Percentiles rank a stretch among this genome's conserved stretches.
phyloP scores from a whole-genome alignment of 176 grass and related monocot species.

The Microstegium vimineum region DNA sequence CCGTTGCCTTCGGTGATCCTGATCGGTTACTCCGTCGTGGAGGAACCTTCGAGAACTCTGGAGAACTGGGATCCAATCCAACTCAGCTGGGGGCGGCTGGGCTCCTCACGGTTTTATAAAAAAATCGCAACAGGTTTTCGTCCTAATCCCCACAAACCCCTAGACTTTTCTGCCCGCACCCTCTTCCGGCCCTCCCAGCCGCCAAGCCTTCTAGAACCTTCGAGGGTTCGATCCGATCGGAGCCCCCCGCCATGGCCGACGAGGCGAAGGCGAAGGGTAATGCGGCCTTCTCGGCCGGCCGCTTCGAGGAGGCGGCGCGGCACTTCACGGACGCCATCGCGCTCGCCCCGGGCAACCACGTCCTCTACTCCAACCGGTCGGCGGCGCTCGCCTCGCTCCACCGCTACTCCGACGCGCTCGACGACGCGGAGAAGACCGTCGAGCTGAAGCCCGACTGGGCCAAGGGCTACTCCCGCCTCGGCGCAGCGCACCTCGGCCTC shows the following conservation, averaged over 20 bases:
- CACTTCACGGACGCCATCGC: conserved; percentile 77
- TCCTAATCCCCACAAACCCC: conserved; percentile 14
- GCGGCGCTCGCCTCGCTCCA: conserved; percentile 86
- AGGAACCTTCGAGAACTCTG: conserved; percentile 55
- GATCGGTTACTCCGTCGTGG: background rate
- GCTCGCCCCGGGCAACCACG: conserved; percentile 62
- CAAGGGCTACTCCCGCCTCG: conserved; percentile 94
- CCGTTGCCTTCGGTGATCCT: background rate
- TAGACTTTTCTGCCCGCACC: background rate
- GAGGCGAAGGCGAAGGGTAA: conserved; percentile 78
- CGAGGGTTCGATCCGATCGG: conserved; percentile 33
- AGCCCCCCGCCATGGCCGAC: conserved; percentile 58
- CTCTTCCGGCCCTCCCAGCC: background rate
- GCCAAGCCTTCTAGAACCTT: conserved; percentile 4
- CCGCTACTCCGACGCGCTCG: conserved; percentile 75
- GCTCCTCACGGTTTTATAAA: conserved; percentile 49
- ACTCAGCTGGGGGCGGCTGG: no score
- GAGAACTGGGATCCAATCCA: conserved; percentile 34
- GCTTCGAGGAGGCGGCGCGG: conserved; percentile 58
- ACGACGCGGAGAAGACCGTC: conserved; percentile 81
- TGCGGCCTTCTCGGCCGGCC: conserved; percentile 61
- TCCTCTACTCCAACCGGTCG: conserved; percentile 98
- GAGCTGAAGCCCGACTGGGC: conserved; percentile 93
- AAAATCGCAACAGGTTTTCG: conserved; percentile 35
- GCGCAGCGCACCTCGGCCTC: conserved; percentile 80